These are phyloP conservation scores for Pyrus betulifolia DNA, from an alignment of 306 rosid species.

Conservation along the genomic window DNA sequence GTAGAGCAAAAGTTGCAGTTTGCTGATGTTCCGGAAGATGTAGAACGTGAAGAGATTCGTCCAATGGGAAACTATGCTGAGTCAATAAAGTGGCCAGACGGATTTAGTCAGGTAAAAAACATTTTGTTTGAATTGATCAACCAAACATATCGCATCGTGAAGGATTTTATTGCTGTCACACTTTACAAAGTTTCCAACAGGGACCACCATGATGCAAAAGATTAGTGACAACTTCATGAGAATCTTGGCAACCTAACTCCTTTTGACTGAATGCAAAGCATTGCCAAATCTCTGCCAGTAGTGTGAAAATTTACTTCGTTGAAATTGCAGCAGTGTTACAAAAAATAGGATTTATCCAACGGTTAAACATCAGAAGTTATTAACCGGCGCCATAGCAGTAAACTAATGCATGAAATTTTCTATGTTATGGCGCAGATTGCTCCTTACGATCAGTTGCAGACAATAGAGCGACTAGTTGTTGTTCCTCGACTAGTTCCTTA, in stretches of 20 bases:
- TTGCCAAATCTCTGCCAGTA: neutral
- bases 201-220: neutral
- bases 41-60: constrained; percentile 87
- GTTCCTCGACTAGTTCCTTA: constrained; percentile 38
- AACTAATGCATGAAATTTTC: neutral
- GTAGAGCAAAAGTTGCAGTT: constrained; percentile 90
- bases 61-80: constrained; percentile 97
- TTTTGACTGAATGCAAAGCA: constrained; percentile 2
- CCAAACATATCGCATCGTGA: neutral
- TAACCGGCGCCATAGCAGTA: neutral
- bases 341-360: neutral
- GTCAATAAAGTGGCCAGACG: constrained; percentile 89
- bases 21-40: constrained; percentile 71
- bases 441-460: constrained; percentile 89
- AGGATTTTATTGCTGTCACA: neutral
- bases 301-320: neutral
- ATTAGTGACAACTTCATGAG: neutral
- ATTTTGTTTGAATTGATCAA: neutral
- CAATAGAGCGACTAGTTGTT: constrained; percentile 70
- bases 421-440: constrained; percentile 59
- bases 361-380: neutral
- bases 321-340: neutral
- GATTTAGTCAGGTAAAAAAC: constrained; percentile 76
- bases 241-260: neutral
- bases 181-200: neutral